A percentile compares a stretch with the other conserved stretches of the same genome.
phyloP scores from a whole-genome alignment of 208 protist genomes.

The Trypanosomatidae sp. region DNA sequence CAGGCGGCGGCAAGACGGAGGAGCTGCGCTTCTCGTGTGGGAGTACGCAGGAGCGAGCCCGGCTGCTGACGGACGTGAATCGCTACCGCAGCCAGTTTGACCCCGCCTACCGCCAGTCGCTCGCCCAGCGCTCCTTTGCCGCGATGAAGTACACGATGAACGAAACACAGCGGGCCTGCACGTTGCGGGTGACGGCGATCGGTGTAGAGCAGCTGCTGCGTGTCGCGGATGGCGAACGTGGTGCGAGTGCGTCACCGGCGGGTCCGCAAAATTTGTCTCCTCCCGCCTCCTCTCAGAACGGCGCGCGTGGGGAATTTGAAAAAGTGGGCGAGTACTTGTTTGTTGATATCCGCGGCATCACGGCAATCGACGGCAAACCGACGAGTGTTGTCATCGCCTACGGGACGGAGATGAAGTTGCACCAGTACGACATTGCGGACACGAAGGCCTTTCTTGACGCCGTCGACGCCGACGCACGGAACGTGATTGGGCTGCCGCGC shows the following conservation, averaged over 20 bases:
- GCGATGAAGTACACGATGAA: conserved; percentile 59
- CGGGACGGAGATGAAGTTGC: conserved; percentile 67
- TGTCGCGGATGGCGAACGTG: neutral
- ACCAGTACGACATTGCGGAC: conserved; percentile 55
- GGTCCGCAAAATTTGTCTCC: too few relatives aligned
- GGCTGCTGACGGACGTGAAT: conserved; percentile 89
- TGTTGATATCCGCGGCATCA: conserved; percentile 68
- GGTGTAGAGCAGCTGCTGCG: conserved; percentile 44
- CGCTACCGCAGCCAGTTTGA: conserved; percentile 66
- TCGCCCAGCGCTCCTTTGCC: conserved; percentile 30
- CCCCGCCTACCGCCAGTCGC: conserved; percentile 20
- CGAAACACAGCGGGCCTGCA: conserved; percentile 38
- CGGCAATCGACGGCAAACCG: conserved; percentile 41
- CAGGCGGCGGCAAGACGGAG: conserved; percentile 35
- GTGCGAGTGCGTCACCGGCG: neutral
- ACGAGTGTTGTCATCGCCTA: conserved; percentile 69
- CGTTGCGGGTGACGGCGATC: conserved; percentile 62
- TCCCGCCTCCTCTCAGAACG: too few relatives aligned
- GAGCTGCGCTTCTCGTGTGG: conserved; percentile 69
- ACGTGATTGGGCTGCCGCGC: conserved; percentile 63
- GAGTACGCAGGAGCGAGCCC: conserved; percentile 61
- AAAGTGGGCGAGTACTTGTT: conserved; percentile 81
- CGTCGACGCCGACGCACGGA: conserved; percentile 33
- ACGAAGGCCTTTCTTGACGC: conserved; percentile 32
- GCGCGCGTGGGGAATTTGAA: too few relatives aligned